phyloP scores from a whole-genome alignment of 768 basidiomycete species.

The Crepidotus variabilis region DNA sequence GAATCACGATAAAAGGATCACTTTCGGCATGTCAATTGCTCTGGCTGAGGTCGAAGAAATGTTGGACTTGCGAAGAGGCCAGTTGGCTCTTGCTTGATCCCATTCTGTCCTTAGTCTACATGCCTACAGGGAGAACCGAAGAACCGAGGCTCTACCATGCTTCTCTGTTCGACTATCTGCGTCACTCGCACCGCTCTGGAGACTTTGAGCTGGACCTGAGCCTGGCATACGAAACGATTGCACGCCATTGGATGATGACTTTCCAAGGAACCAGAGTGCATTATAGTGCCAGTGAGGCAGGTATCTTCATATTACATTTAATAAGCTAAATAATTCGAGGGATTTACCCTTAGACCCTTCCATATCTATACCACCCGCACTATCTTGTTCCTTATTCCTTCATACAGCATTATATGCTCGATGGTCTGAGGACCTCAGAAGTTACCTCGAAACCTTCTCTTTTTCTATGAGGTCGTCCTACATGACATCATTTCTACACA shows the following conservation, averaged over 20 bases:
- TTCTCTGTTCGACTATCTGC: background rate
- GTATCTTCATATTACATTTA: too few relatives aligned
- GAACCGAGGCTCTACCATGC: background rate
- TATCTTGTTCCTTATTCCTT: background rate
- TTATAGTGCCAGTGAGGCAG: background rate
- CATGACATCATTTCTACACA: background rate
- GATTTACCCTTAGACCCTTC: too few relatives aligned
- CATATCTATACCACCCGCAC: too few relatives aligned
- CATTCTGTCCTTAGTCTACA: background rate
- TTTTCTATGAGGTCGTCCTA: background rate
- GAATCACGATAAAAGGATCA: background rate
- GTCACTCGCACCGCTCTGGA: background rate
- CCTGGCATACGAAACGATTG: background rate
- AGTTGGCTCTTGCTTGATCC: background rate
- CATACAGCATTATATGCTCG: background rate
- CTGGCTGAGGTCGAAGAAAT: background rate
- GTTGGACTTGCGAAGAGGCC: background rate
- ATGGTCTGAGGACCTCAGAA: background rate
- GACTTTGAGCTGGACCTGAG: background rate
- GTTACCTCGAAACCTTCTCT: background rate
- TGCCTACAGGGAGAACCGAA: background rate
- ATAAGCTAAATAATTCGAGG: too few relatives aligned
- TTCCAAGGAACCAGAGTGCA: background rate
- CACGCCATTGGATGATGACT: background rate
- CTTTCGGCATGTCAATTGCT: background rate